Percentiles rank a stretch among this genome's conserved stretches.
Evolutionary conservation across 176 grass and related monocot genomes (phyloP).

Genomic region (Triticum turgidum): DNA sequence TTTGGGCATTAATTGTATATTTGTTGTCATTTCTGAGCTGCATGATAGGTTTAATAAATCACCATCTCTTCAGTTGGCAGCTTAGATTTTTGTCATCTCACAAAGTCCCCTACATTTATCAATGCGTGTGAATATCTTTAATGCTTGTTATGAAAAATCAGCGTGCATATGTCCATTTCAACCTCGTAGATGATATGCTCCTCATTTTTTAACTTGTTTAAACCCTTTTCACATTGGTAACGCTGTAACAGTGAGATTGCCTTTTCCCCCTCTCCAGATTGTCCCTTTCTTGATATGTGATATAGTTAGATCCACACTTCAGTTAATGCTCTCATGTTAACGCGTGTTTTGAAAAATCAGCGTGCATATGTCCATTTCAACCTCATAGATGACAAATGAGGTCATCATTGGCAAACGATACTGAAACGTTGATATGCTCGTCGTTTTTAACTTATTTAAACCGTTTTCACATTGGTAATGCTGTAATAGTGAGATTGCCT

Average conservation of each 20-base stretch:
- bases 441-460: not conserved
- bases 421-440: not conserved
- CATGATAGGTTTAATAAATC: not conserved
- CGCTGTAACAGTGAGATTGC: too few relatives aligned
- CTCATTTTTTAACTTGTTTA: too few relatives aligned
- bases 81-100: too few relatives aligned
- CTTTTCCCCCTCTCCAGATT: not conserved
- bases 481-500: not conserved
- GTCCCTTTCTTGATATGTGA: not conserved
- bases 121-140: not conserved
- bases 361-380: too few relatives aligned
- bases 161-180: too few relatives aligned
- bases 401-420: too few relatives aligned
- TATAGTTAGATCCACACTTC: not conserved
- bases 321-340: not conserved
- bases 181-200: too few relatives aligned
- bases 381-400: too few relatives aligned
- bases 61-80: not conserved
- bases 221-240: too few relatives aligned
- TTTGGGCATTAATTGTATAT: not conserved
- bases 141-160: not conserved
- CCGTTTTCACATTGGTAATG: not conserved
- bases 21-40: not conserved
- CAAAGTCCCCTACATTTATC: not conserved
- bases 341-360: too few relatives aligned